Conservation (phyloP, 352 stramenopile genomes). For the Phytophthora melonis region DNA sequence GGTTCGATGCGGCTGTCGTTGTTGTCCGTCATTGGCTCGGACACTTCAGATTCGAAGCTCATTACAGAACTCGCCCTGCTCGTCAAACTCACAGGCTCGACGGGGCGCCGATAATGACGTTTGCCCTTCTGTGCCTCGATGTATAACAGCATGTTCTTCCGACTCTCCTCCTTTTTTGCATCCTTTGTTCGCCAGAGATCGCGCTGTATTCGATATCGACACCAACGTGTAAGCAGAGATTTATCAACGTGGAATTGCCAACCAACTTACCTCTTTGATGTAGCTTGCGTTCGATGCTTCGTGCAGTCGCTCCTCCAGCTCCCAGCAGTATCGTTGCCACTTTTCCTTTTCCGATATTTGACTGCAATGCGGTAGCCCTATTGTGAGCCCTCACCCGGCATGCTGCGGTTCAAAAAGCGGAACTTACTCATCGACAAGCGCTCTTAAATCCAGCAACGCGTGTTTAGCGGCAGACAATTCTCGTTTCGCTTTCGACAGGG, state of each 20-base stretch:
- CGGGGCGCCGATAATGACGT: conserved; percentile 47
- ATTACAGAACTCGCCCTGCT: not conserved
- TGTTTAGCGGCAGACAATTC: conserved; percentile 47
- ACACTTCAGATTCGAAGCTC: not conserved
- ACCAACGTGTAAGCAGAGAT: not conserved
- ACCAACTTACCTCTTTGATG: conserved; percentile 55
- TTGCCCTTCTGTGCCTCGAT: conserved; percentile 74
- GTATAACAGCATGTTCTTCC: conserved; percentile 82
- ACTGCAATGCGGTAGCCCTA: conserved; percentile 30
- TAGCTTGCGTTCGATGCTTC: conserved; percentile 63
- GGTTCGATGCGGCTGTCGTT: conserved; percentile 1
- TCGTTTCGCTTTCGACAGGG: conserved; percentile 34
- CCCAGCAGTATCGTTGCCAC: conserved; percentile 84
- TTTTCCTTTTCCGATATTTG: conserved; percentile 81
- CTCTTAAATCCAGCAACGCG: conserved; percentile 58
- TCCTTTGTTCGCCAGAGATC: conserved; percentile 72
- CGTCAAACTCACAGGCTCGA: not conserved
- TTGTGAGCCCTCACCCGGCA: no score
- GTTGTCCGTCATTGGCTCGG: not conserved
- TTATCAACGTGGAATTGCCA: not conserved
- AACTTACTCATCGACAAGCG: conserved; percentile 72
- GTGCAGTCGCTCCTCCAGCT: conserved; percentile 72
- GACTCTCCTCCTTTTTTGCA: conserved; percentile 73
- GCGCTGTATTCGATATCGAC: conserved; percentile 29
- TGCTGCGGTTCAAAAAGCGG: not conserved